Percentiles rank a stretch among this genome's conserved stretches.
phyloP scores from a whole-genome alignment of 495 filamentous ascomycete genomes.

The Talaromyces adpressus region DNA sequence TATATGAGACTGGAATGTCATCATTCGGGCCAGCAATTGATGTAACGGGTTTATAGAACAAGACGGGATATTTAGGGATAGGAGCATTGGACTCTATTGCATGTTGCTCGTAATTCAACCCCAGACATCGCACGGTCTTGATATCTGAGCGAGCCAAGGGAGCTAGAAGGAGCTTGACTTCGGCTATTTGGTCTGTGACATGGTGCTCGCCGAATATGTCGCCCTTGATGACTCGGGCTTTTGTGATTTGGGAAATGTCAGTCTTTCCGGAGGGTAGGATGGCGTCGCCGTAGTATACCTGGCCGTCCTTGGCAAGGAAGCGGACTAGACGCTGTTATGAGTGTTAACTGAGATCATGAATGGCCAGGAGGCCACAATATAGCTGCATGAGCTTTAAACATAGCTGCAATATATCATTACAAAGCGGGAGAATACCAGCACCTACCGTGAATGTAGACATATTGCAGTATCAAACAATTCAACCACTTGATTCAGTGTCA shows the following conservation, averaged over 20 bases:
- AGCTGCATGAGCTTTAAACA: too few relatives aligned
- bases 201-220: slow-evolving; percentile 65
- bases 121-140: slow-evolving; percentile 69
- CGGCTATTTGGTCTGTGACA: slow-evolving; percentile 61
- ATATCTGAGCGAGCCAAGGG: slow-evolving; percentile 64
- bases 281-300: slow-evolving; percentile 77
- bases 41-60: slow-evolving; percentile 81
- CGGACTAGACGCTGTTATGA: slow-evolving; percentile 60
- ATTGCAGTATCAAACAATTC: not conserved
- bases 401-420: not conserved
- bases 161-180: slow-evolving; percentile 60
- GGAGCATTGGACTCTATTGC: slow-evolving; percentile 72
- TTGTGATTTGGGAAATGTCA: slow-evolving; percentile 59
- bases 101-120: slow-evolving; percentile 76
- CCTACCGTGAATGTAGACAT: slow-evolving; percentile 36
- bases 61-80: slow-evolving; percentile 66
- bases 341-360: not conserved
- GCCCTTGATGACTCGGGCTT: slow-evolving; percentile 63
- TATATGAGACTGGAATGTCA: slow-evolving; percentile 54
- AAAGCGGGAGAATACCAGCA: not conserved
- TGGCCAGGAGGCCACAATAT: not conserved
- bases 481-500: not conserved
- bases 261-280: slow-evolving; percentile 60
- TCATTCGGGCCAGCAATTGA: slow-evolving; percentile 63
- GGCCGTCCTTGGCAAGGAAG: slow-evolving; percentile 70